Base-by-base conservation (phyloP, 2,329 filamentous ascomycete genomes). In the Neonectria ditissima region DNA sequence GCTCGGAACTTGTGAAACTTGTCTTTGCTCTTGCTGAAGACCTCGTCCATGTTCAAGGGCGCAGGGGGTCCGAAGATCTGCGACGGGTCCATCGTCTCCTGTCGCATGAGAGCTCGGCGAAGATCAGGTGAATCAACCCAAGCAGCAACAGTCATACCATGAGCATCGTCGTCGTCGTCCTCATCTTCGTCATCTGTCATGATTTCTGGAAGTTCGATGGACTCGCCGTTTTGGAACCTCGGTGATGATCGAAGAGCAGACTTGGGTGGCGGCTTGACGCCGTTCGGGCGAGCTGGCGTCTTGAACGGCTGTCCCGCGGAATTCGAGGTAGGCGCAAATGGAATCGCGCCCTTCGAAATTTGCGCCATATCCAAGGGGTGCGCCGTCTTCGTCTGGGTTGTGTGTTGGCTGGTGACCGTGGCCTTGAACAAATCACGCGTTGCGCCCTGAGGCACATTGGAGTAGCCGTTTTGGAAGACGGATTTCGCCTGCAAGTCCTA, bases 91-190 rank as follows among this genome's bases (percentile, higher is more conserved):
- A 96, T 86, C 10, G 89, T 87, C 78, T 99, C 94, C 77, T 99
- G 97, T 53, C 89, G 85, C 62, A 91, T 86, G 26, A 99, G 86
- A 59, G 93, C 87, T 56, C 87, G 84, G 18, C 91, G 88, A 48
- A 99, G 86, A 67, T 93, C 91, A 11, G 95, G 94, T 3, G 93
- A 93, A 74, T 97, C 91, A 5, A 93, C 94, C 96, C 96, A 99
- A 8, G 89, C 87, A 2, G 93, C 92, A 16, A 93, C 87, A 57
- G 74, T 75, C 30, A 79, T 74, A 1, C 75, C 74, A 24, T 79
- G 75, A 80, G 92, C 89, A 51, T 85, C 78, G 51, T 85, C 78
- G 14, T 88, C 87, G 43, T 91, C 87, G 6, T 95, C 92, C 52
- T 95, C 92, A 63, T 97, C 93, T 73, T 97, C 94, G 30, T 93